phyloP scores from a whole-genome alignment of 306 rosid species.

The Vicia villosa region DNA sequence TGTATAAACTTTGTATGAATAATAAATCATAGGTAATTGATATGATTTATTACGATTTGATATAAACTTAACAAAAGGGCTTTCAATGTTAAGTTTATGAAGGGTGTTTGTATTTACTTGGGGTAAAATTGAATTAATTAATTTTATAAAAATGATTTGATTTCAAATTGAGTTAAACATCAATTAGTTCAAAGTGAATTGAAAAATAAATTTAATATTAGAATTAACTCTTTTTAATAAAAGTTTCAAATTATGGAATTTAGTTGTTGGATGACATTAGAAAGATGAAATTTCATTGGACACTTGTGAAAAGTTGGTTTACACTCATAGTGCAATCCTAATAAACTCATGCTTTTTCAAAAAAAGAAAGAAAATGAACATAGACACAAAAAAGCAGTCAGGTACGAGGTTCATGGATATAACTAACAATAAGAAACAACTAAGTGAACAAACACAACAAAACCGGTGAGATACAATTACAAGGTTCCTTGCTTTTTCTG shows the following conservation, averaged over 20 bases:
- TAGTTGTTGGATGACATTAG: neutral
- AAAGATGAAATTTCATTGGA: too few relatives aligned
- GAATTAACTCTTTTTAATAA: neutral
- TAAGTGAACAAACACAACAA: slow-evolving; percentile 24
- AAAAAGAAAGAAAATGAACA: neutral
- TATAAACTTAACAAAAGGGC: neutral
- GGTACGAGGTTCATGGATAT: neutral
- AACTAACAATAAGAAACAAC: neutral
- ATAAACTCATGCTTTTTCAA: neutral
- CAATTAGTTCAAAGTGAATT: neutral
- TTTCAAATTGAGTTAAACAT: neutral
- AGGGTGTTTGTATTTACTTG: neutral
- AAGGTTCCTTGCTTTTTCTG: slow-evolving; percentile 3
- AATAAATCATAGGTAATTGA: too few relatives aligned
- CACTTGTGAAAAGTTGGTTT: too few relatives aligned
- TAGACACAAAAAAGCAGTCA: slow-evolving; percentile 23
- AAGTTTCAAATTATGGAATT: neutral
- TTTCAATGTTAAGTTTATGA: neutral
- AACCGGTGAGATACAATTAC: slow-evolving; percentile 6
- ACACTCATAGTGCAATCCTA: too few relatives aligned
- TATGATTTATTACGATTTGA: neutral
- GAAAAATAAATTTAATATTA: neutral
- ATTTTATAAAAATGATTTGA: neutral
- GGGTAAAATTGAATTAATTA: neutral
- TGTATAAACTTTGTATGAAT: neutral